phyloP scores from a whole-genome alignment of 305 asterid species.

The Fraxinus floribunda region DNA sequence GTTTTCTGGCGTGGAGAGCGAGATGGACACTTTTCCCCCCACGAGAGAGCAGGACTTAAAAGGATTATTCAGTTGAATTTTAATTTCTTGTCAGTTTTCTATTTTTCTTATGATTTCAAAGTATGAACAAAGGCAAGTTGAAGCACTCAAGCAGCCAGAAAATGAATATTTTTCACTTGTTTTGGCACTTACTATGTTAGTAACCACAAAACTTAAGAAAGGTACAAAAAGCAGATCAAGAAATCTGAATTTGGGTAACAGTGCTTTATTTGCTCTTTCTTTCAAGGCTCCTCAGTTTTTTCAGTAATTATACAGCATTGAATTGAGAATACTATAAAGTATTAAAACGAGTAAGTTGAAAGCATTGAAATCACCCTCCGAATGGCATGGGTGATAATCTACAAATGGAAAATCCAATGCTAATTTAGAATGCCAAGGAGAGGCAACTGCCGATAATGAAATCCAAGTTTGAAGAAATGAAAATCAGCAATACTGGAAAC shows the following conservation, averaged over 20 bases:
- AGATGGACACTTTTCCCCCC: not conserved
- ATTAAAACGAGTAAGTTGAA: not conserved
- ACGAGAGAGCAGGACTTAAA: not conserved
- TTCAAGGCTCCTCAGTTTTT: not conserved
- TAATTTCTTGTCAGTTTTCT: not conserved
- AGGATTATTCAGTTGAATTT: not conserved
- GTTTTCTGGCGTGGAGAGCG: not conserved
- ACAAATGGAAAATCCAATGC: not conserved
- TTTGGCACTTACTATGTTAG: not conserved
- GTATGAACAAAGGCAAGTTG: not conserved
- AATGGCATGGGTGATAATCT: not conserved
- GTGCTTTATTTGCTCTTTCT: not conserved
- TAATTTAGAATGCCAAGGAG: not conserved
- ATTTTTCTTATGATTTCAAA: not conserved
- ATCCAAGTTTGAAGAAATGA: not conserved
- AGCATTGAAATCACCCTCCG: not conserved
- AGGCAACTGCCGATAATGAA: not conserved
- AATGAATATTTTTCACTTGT: not conserved
- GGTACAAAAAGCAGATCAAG: constrained; percentile 19
- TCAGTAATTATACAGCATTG: not conserved
- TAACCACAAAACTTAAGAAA: not conserved
- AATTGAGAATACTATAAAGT: not conserved
- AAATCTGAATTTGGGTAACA: not conserved
- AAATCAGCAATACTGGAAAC: not conserved
- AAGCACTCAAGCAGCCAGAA: not conserved